Conservation (phyloP, 139 green algal species). For the Chlorella sp. region DNA sequence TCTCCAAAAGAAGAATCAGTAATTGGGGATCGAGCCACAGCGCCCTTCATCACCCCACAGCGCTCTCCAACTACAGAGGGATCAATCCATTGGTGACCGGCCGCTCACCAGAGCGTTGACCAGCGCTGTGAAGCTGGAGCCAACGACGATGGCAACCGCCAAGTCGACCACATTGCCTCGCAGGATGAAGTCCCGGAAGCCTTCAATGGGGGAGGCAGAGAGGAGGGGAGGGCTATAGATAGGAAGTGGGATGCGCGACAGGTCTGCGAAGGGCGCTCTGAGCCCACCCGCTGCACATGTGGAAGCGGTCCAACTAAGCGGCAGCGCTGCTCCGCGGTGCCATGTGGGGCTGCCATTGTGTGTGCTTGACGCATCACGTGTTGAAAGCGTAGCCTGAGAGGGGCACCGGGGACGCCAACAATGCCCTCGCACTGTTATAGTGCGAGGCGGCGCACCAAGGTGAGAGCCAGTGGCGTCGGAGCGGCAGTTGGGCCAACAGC, state of each 20-base stretch:
- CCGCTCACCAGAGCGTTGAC: neutral
- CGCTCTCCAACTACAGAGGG: no score
- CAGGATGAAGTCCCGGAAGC: constrained; percentile 4
- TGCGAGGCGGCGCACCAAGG: no score
- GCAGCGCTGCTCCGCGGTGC: no score
- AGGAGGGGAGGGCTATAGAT: neutral
- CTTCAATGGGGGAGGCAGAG: neutral
- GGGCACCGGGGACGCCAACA: neutral
- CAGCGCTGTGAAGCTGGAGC: neutral
- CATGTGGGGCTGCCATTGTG: neutral
- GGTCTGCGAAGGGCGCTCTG: no score
- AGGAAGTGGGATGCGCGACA: neutral
- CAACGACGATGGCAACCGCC: neutral
- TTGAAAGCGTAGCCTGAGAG: neutral
- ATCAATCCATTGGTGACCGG: no score
- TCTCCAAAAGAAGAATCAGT: no score
- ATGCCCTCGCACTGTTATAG: neutral
- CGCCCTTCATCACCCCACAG: neutral
- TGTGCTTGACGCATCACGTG: neutral
- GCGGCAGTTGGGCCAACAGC: no score
- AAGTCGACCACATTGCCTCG: constrained; percentile 5
- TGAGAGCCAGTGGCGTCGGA: no score
- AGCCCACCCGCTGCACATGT: no score
- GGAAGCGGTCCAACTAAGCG: no score
- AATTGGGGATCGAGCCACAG: no score